A percentile compares a stretch with the other conserved stretches of the same genome.
Conservation (phyloP, 371 early-diverging fungal species). For the Syncephalastrum monosporum region DNA sequence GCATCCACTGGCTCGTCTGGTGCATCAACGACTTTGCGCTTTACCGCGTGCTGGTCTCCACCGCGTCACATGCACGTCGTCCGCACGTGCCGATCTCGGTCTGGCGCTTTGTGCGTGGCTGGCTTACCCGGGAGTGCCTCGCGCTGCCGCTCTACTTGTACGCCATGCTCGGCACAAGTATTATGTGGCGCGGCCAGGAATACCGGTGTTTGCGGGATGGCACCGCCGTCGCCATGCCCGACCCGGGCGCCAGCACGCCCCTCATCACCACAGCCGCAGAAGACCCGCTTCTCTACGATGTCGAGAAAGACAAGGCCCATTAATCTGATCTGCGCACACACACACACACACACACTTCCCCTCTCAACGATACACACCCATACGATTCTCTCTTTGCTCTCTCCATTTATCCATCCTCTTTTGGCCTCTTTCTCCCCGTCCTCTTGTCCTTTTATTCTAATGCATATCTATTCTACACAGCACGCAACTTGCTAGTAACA, state of each 20-base stretch:
- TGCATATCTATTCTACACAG: too few relatives aligned
- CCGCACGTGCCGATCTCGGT: conserved; percentile 9
- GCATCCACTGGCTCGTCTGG: conserved; percentile 74
- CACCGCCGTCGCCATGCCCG: conserved; percentile 43
- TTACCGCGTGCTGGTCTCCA: conserved; percentile 50
- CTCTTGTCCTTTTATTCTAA: too few relatives aligned
- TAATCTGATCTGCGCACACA: not conserved
- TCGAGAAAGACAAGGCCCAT: conserved; percentile 6
- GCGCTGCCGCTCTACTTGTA: conserved; percentile 83
- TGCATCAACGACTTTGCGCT: conserved; percentile 63
- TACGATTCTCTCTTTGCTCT: too few relatives aligned
- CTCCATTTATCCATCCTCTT: too few relatives aligned
- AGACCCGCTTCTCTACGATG: conserved; percentile 1
- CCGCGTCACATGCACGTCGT: conserved; percentile 24
- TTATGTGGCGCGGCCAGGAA: conserved; percentile 83
- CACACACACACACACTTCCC: too few relatives aligned
- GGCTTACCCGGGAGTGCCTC: conserved; percentile 76
- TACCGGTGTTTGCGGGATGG: conserved; percentile 59
- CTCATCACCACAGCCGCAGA: conserved; percentile 4
- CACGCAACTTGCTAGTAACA: too few relatives aligned
- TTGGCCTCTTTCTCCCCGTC: too few relatives aligned
- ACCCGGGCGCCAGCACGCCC: not conserved
- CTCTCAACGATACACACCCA: too few relatives aligned
- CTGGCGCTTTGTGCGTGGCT: conserved; percentile 51
- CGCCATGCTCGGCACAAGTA: conserved; percentile 78